Base-by-base conservation (phyloP, 768 basidiomycete genomes). In the Psilocybe cyanescens region DNA sequence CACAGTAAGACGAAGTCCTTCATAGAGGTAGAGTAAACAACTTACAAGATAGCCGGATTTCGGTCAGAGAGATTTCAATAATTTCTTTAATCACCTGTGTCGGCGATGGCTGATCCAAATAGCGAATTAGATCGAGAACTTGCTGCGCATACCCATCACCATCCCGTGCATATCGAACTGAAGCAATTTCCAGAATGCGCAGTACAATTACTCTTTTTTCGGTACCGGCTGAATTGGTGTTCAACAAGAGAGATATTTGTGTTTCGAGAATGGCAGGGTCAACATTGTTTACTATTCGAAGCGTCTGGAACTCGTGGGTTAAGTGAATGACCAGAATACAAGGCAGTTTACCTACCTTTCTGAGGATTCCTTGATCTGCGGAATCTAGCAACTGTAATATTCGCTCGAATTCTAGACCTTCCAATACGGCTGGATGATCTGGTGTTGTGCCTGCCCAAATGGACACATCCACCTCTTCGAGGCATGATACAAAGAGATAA, bases 331-430 rank as follows among this genome's bases (percentile, higher is more conserved):
- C 19, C 7, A 31, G 9, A 19, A 57, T 31, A 14, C 14, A 12
- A 33, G 29, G 24, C 35, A 39, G 35, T 48, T 54, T n/a, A 58
- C 79, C 58, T 66, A 89, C 92, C 79, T 80, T 87, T 55, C 72
- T 79, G 58, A 90, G 81, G 44, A 92, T 83, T 30, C 79, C 67
- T 8, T 70, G 63, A 70, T 94, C 92, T 1, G 79, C 72, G 2
- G 84, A 86, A 60, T 87, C 82, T 29, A 94, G 74, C 14, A 90
- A 73, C 60, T 80, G 82, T 86, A 94, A 90, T 19, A 94, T 78
- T 35, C 78, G 77, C 54, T 88, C 88, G 41, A 94, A 91, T 55
- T 94, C 92, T 81, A 83, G 83, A 57, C 78, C 84, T n/a, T 91
- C 87, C 49, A 94, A 72, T 8, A 85, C 74, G 1, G 86, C 76